Conservation (phyloP, 2,329 filamentous ascomycete genomes). For the Fusarium zealandicum region DNA sequence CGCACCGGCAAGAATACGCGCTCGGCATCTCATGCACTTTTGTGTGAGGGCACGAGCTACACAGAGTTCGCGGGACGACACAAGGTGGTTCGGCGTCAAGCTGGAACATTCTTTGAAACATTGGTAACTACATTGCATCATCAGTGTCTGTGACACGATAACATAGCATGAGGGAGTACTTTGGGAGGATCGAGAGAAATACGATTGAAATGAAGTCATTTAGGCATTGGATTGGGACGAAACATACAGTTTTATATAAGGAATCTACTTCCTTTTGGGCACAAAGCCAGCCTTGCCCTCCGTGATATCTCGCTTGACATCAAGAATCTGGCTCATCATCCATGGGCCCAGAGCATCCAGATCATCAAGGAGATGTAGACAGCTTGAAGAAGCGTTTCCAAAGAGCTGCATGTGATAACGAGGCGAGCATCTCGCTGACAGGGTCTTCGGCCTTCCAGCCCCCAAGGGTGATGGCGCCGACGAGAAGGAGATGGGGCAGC, state of each 20-base stretch:
- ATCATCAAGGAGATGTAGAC: too few relatives aligned
- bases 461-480: too few relatives aligned
- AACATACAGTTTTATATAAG: conserved; percentile 13
- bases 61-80: conserved; percentile 11
- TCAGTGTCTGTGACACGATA: conserved; percentile 23
- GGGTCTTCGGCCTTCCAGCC: too few relatives aligned
- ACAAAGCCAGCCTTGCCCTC: conserved; percentile 1
- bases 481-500: too few relatives aligned
- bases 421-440: too few relatives aligned
- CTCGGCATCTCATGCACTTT: not conserved
- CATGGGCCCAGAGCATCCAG: too few relatives aligned
- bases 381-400: too few relatives aligned
- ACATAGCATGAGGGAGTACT: conserved; percentile 2
- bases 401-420: too few relatives aligned
- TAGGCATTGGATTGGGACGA: conserved; percentile 10
- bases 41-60: conserved; percentile 13
- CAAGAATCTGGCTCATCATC: too few relatives aligned
- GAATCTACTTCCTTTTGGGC: not conserved
- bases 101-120: conserved; percentile 21
- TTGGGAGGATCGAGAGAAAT: not conserved
- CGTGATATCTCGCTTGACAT: conserved; percentile 17
- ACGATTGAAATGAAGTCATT: conserved; percentile 13
- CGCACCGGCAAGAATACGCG: conserved; percentile 5
- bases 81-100: conserved; percentile 7
- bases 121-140: conserved; percentile 17